These are phyloP conservation scores for Colletotrichum costaricense DNA, from an alignment of 2,329 filamentous ascomycete genomes.

Conservation along the genomic window DNA sequence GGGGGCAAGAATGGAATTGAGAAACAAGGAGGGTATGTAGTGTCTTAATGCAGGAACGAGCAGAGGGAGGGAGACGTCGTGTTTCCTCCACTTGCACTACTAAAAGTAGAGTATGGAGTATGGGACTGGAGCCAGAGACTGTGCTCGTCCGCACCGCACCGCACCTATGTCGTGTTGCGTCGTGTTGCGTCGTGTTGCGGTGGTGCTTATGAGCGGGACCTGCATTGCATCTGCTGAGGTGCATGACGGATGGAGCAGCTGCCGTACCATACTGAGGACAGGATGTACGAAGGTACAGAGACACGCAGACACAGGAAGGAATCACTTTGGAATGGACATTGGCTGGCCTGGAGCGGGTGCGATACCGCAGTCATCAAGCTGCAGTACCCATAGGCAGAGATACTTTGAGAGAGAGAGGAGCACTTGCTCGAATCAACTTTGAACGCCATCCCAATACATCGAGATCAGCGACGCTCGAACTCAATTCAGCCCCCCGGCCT, in stretches of 20 bases:
- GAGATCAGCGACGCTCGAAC: neutral
- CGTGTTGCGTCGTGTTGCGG: slow-evolving; percentile 15
- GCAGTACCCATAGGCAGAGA: neutral
- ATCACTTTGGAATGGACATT: neutral
- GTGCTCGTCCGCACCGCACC: slow-evolving; percentile 7
- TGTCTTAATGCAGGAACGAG: slow-evolving; percentile 55
- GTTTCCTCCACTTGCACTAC: slow-evolving; percentile 2
- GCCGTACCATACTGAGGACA: neutral
- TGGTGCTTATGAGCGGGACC: slow-evolving; percentile 12
- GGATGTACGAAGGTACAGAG: neutral
- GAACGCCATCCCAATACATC: neutral
- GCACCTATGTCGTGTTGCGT: slow-evolving; percentile 18
- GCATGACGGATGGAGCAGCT: slow-evolving; percentile 12
- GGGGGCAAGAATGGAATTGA: slow-evolving; percentile 26
- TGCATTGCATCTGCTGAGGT: slow-evolving; percentile 31
- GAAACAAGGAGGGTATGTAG: slow-evolving; percentile 45
- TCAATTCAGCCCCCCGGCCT: slow-evolving; percentile 3
- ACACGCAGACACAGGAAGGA: neutral
- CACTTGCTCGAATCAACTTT: neutral
- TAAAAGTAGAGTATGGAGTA: neutral
- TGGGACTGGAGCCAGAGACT: neutral
- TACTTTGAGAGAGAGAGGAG: neutral
- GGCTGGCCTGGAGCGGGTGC: neutral
- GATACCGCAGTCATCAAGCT: neutral
- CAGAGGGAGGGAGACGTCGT: slow-evolving; percentile 7